Conservation (phyloP, 2,329 filamentous ascomycete genomes). For the Penicillium freii region DNA sequence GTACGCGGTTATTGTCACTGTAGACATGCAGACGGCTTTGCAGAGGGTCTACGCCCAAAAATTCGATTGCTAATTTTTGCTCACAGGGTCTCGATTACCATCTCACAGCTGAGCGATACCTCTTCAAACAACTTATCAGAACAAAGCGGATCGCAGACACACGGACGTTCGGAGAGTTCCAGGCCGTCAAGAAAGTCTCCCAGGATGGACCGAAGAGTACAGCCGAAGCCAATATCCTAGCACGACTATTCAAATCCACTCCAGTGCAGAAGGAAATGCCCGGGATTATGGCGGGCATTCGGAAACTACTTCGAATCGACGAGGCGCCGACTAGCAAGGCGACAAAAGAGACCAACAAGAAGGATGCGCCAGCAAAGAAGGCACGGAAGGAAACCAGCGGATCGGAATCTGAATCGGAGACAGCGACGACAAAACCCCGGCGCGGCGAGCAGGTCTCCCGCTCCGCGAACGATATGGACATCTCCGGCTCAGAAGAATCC, state of each 20-base stretch:
- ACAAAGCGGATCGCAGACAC: slow-evolving; percentile 57
- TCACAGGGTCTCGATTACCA: slow-evolving; percentile 51
- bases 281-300: slow-evolving; percentile 45
- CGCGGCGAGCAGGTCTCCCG: slow-evolving; percentile 10
- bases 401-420: slow-evolving; percentile 16
- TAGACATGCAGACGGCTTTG: background rate
- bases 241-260: slow-evolving; percentile 59
- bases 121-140: slow-evolving; percentile 57
- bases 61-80: slow-evolving; percentile 5
- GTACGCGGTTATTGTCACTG: slow-evolving; percentile 30
- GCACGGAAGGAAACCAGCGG: slow-evolving; percentile 2
- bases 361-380: slow-evolving; percentile 13
- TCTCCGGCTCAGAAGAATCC: slow-evolving; percentile 28
- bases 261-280: slow-evolving; percentile 57
- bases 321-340: slow-evolving; percentile 21
- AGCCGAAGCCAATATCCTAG: slow-evolving; percentile 57
- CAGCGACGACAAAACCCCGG: background rate
- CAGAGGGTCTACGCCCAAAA: background rate
- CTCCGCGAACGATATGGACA: slow-evolving; percentile 9
- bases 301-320: slow-evolving; percentile 39
- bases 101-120: slow-evolving; percentile 51
- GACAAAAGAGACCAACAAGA: slow-evolving; percentile 11
- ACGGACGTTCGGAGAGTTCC: slow-evolving; percentile 47
- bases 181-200: slow-evolving; percentile 38
- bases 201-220: slow-evolving; percentile 42